Conservation (phyloP, 352 stramenopile species). For the Phytopythium litorale region DNA sequence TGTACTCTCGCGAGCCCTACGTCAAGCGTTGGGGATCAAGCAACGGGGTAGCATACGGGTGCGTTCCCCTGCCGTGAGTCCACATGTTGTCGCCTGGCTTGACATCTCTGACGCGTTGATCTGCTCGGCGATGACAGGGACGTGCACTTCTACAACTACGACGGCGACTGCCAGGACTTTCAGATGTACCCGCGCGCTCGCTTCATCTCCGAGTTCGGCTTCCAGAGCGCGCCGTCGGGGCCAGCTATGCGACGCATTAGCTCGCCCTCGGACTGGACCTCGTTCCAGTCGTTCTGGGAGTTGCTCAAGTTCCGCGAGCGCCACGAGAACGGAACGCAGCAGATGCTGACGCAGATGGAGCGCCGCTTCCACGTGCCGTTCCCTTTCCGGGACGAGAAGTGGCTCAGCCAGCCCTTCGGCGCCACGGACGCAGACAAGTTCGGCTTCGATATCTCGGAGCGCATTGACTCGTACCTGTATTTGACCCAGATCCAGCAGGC, state of each 20-base stretch:
- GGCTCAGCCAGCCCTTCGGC: conserved; percentile 28
- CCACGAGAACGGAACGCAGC: conserved; percentile 66
- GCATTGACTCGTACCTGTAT: conserved; percentile 65
- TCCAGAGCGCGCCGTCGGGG: conserved; percentile 74
- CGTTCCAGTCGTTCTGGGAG: conserved; percentile 69
- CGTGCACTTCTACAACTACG: conserved; percentile 87
- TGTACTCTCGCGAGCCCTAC: conserved; percentile 71
- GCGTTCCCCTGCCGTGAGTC: conserved; percentile 5
- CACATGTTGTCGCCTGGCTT: not conserved
- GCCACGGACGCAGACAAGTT: conserved; percentile 17
- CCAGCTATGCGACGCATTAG: conserved; percentile 48
- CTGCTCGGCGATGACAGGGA: conserved; percentile 31
- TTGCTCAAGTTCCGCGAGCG: conserved; percentile 79
- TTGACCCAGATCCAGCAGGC: conserved; percentile 77
- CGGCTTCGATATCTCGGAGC: conserved; percentile 35
- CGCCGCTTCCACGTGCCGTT: conserved; percentile 71
- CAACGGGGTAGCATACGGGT: conserved; percentile 58
- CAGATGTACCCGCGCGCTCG: conserved; percentile 62
- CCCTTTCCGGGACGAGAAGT: conserved; percentile 53
- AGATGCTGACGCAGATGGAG: conserved; percentile 70
- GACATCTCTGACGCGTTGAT: not conserved
- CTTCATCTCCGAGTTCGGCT: conserved; percentile 88
- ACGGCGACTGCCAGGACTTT: conserved; percentile 69
- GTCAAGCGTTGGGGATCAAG: conserved; percentile 78
- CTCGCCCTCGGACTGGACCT: conserved; percentile 43